Evolutionary conservation across 305 asterid genomes (phyloP), one percentile per base, ranked within the genome.

Genomic region (Plantago coronopus): DNA sequence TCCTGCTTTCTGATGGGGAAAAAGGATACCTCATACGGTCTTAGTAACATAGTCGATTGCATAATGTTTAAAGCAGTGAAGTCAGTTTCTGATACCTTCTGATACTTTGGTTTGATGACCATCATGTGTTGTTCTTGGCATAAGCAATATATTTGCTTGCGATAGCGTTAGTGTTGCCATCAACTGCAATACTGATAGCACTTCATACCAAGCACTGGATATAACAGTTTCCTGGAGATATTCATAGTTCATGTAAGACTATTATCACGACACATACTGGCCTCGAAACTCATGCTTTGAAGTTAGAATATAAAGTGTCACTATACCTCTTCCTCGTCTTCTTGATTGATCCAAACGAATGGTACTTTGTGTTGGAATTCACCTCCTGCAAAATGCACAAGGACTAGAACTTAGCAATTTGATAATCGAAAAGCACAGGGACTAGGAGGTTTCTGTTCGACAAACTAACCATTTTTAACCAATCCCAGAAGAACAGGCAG

Each of bases 341-440:
- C 91, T 73, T 84, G 91, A 68, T 84, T 84, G 57, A 79, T 70
- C 91, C 91, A 84, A 72, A 70, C 63, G 76, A 84, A 84, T 62
- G 78, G 86, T 67, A 81, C 83, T 76, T 75, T 79, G 71, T 84
- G 84, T 46, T 84, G 86, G 68, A 79, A 69, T 46, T 82, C 79
- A 71, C 79, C 79, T 46, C 86, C 91, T 81, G 76, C 61, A 65
- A 37, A 62, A 59, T 44, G 54, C 25, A 56, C 0, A 62, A 67
- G 29, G 57, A 67, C 58, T 49, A 60, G 55, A 22, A 55, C 43
- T 69, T 66, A 64, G 45, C 60, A 66, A 23, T 57, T 45, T 42
- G 38, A 63, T 61, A 54, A 42, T 54, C 45, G 55, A 21, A 54
- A 34, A 17, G 29, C 48, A 34, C 9, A 34, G 56, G 43, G 18